Percentiles rank a stretch among this genome's conserved stretches.
phyloP scores from a whole-genome alignment of 257 asterid species.

The Knoxia roxburghii region DNA sequence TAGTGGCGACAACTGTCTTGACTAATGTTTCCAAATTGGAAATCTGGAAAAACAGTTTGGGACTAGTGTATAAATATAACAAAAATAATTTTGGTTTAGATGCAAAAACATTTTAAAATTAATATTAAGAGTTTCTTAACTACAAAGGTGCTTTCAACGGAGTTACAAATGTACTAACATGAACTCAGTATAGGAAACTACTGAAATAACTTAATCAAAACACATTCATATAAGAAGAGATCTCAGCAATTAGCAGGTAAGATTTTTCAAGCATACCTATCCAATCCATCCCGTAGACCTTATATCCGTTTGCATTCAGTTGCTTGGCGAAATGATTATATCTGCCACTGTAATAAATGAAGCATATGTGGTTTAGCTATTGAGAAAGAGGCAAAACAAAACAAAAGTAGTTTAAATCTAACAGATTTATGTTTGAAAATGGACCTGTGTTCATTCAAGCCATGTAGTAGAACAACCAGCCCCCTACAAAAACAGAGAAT shows the following conservation, averaged over 20 bases:
- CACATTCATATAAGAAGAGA: not conserved
- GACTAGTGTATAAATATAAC: not conserved
- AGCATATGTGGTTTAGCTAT: not conserved
- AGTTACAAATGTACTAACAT: no score
- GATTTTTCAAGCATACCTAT: constrained; percentile 60
- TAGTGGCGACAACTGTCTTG: no score
- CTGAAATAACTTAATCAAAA: not conserved
- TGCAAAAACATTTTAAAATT: not conserved
- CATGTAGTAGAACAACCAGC: constrained; percentile 69
- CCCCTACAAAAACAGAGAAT: constrained; percentile 43
- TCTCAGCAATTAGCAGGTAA: not conserved
- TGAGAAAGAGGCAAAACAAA: constrained; percentile 5
- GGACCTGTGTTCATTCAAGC: constrained; percentile 86
- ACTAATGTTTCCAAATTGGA: not conserved
- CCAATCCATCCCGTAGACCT: constrained; percentile 97
- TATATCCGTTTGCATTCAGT: constrained; percentile 76
- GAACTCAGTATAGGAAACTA: not conserved
- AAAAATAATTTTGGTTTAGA: no score
- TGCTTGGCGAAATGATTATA: constrained; percentile 72
- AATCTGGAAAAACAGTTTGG: not conserved
- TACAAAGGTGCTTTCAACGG: not conserved
- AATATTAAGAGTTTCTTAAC: not conserved
- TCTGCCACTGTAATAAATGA: constrained; percentile 53
- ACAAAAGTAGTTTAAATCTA: not conserved
- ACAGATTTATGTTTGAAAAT: constrained; percentile 13